Evolutionary conservation across 2,329 filamentous ascomycete genomes (phyloP), one percentile per base, ranked within the genome.

Genomic region (Cryphonectria japonica): DNA sequence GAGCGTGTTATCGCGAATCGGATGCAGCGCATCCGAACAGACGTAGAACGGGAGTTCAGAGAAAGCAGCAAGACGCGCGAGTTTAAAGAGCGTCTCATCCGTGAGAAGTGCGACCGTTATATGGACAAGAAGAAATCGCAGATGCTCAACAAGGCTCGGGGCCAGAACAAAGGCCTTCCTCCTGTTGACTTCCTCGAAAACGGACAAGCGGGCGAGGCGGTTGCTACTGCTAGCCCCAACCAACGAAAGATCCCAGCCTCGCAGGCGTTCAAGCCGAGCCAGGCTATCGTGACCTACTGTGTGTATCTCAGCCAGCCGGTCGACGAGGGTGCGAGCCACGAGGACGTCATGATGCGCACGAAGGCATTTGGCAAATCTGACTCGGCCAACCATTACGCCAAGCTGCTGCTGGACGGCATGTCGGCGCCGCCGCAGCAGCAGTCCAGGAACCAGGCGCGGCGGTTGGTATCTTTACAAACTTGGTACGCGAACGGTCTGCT

Each of bases 361-460:
- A 69, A 65, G 14, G 64, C 52, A 2, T 72, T 72, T 37, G 29
- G 61, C n/a, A 46, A 46, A 26, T 61, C 65, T 8, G 61, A 65
- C 26, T 52, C 66, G 6, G 68, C 68, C 32, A 72, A 72, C 54
- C 37, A 67, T 34, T 69, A 70, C 29, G 71, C 71, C 26, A 57
- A 70, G 57, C 29, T 34, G 26, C 60, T 72, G n/a, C 52, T 72
- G 34, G 39, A 37, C 61, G 61, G 26, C 16, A 61, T 26, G 61
- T 46, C 63, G 9, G 16, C 39, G 11, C 43, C 64, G 3, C 19
- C n/a, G 13, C 63, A 52, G 64, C 32, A 37, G 8, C 19, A 37
- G 7, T 52, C 64, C 6, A 66, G 39, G 34, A 41, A 34, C 4
- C 37, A n/a, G 39, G 54, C 39, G 29, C 52, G 50, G 22, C 64